Base-by-base conservation (phyloP, 495 filamentous ascomycete genomes). In the Podospora sp. region DNA sequence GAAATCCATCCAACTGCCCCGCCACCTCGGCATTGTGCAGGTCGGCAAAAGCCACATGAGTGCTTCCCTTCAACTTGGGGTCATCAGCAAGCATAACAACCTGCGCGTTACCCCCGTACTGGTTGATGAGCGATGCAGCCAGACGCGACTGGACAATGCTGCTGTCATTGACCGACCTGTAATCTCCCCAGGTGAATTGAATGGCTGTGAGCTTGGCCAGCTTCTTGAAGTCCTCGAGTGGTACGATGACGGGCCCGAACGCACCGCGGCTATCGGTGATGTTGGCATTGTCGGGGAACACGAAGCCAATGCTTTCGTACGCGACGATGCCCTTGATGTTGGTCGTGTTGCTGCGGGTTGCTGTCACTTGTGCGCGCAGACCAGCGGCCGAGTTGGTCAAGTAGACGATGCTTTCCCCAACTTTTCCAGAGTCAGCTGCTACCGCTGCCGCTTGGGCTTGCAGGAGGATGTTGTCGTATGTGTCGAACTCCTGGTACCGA, bases 271-370 rank as follows among this genome's bases (percentile, higher is more conserved):
- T 64, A 16, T 76, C 69, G 0, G 77, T 78, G 62, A 79, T 67
- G 66, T 77, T 78, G 49, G 65, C 62, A 35, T 72, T 79, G 68
- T 82, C 79, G 7, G 82, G 82, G 57, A 79, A 81, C 9, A 82
- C 76, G 65, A 72, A 81, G 21, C 82, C 82, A 57, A 78, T 80
- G 65, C 76, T 71, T 68, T 84, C 82, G 66, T 84, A 84, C 0
- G 79, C 73, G 1, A 84, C 82, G 58, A 83, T 84, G 21, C 75
- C 82, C 60, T 80, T 80, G 69, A 82, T 81, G 59, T 82, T 81
- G 7, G 78, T 81, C 20, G 67, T 62, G 70, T 82, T 82, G 65
- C 75, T 76, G 55, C 76, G 76, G 11, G 73, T 71, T 0, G 69
- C 78, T 12, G 79, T 76, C 69, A 84, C 72, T 70, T 77, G 75